These are phyloP conservation scores for Claviceps sp. DNA, from an alignment of 2,329 filamentous ascomycete species.

Conservation along the genomic window DNA sequence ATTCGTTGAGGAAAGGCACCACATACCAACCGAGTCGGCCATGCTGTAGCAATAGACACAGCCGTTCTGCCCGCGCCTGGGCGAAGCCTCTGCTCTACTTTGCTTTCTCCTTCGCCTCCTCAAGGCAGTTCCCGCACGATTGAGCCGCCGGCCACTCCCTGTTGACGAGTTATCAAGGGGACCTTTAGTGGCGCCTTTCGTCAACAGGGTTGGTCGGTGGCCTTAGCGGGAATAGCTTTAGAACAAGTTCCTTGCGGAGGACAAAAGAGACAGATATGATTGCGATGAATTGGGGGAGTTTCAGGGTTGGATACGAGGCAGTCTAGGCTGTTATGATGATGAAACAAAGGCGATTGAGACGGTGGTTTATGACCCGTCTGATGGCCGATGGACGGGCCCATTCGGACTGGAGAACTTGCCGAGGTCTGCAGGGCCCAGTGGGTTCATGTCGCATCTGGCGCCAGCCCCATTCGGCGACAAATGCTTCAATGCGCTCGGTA, in stretches of 20 bases:
- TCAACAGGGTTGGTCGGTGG: not conserved
- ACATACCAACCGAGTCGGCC: constrained; percentile 27
- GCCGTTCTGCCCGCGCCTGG: not conserved
- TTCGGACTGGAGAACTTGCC: not conserved
- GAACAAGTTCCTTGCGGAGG: not conserved
- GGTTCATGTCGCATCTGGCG: not conserved
- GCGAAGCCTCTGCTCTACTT: not conserved
- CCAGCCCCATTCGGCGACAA: not conserved
- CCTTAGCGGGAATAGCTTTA: not conserved
- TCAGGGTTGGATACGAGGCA: not conserved
- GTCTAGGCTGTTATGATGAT: not conserved
- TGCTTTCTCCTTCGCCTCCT: not conserved
- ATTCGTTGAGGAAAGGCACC: not conserved
- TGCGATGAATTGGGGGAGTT: not conserved
- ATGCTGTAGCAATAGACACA: constrained; percentile 9
- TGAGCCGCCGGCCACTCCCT: not conserved
- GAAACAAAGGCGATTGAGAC: not conserved
- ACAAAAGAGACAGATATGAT: not conserved
- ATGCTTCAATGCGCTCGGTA: not conserved
- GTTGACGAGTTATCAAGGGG: not conserved
- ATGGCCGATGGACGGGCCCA: not conserved
- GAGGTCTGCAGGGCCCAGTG: not conserved
- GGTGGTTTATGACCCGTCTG: not conserved
- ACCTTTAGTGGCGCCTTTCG: not conserved
- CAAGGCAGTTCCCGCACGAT: not conserved